Evolutionary conservation across 768 basidiomycete species (phyloP), one percentile per base, ranked within the genome.

Genomic region (Galerina marginata): DNA sequence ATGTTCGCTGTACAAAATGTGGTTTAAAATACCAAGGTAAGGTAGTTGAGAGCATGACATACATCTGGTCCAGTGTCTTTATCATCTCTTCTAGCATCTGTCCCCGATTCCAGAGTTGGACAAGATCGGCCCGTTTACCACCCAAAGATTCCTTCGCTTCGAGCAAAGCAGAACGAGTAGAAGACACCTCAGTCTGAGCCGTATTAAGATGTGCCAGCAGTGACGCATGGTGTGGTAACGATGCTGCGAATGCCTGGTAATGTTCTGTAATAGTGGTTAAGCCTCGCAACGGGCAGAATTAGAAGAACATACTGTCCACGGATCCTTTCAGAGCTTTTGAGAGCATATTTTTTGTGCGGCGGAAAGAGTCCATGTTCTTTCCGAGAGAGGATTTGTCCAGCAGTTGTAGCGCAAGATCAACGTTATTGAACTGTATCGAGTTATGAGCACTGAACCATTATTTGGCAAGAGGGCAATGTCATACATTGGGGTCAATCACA

Each of bases 11-110:
- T 20, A 37, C 56, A 12, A 39, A 9, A 44, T 6, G 33, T 12
- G 46, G 42, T 44, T 65, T 63, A 33, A 68, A 15, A 69, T 60
- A 67, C 61, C 47, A 43, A 50, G 52, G n/a, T 40, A 12, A 20
- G 37, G 15, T 38, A 10, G 46, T 26, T 25, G 23, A 25, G 20
- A 43, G 40, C 25, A 26, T 16, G 52, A 54, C 54, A 62, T 64
- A 64, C 96, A 99, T 96, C 70, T 94, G 91, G 72, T 98, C 95
- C 62, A 99, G 72, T n/a, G 98, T 82, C 45, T 86, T 86, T 69
- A 96, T 83, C 95, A 99, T 99, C 74, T 99, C 97, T 69, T 96
- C 92, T 16, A 99, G 75, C n/a, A 86, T 90, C 68, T 96, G 92
- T 55, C 92, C 91, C 67, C 96, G 83, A 37, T 89, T 83, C 90